Base-by-base conservation (phyloP, 2,329 filamentous ascomycete genomes). In the Didymellaceae sp. region DNA sequence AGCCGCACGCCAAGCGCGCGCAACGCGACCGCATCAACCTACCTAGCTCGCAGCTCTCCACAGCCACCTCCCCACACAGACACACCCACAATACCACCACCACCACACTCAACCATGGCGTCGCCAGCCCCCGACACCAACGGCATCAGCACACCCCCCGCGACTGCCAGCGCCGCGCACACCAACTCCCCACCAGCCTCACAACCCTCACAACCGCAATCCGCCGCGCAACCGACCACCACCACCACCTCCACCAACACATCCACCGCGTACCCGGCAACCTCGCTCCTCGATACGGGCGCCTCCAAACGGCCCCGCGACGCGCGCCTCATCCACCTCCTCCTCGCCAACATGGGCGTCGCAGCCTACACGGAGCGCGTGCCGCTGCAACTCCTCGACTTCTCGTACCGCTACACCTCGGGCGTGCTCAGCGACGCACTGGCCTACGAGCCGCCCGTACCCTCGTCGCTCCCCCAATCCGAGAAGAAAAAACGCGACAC, bases 341-440 rank as follows among this genome's bases (percentile, higher is more conserved):
- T 94, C 42, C 85, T 94, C 39, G 87, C 86, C 16, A 88, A 87
- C 6, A 87, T 91, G 64, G 89, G 89, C 66, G 89, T 93, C 8
- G 86, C 87, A 4, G 81, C 86, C 31, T 94, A 91, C 79, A 89
- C 93, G 72, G 84, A 88, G 71, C 89, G 90, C 65, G 89, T 94
- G 1, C 90, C 90, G 0, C 82, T 93, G 0, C 85, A 92, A 51
- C 85, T 94, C 39, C 86, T 94, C 70, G 90, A 94, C 59, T 93
- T 93, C 68, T 88, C 90, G 39, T 94, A 94, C 80, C 86, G 90
- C 28, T 89, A 91, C 79, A 90, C 87, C 8, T 85, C 85, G 1
- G 82, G 83, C 49, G 80, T 92, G 26, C 83, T 92, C 16, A 84
- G 78, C 59, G 88, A 91, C 75, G 86, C 71, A 5, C 54, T 73